Base-by-base conservation (phyloP, 1,139 yeast genomes). In the Blastobotrys persicus region DNA sequence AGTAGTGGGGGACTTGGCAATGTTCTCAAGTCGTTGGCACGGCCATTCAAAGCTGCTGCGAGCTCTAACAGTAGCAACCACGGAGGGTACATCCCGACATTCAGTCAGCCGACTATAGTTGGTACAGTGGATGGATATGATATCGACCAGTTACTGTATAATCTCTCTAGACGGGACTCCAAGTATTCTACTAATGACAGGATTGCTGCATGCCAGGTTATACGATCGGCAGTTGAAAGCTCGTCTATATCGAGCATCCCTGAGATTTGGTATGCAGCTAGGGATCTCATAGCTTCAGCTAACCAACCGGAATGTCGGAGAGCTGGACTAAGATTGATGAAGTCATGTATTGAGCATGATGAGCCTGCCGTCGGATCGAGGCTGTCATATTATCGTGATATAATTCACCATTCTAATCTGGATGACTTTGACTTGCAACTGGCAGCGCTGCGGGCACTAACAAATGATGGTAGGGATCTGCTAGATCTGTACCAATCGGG, bases 201-300 rank as follows among this genome's bases (percentile, higher is more conserved):
- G 50, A 74, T 77, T 12, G 70, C 71, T 1, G 81, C 87, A 0
- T 82, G 86, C 0, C 72, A 71, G 3, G 69, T 74, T 37, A 66
- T 86, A 41, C 69, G 78, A 3, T 76, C 75, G 3, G 73, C 80
- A 1, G 65, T 87, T 2, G 74, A 75, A 39, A 76, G 74, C 42
- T 76, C 75, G 47, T 72, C 83, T 6, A 75, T 82, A 2, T 74
- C 84, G 0, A 78, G 85, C 2, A 73, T 85, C 3, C 83, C 86
- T 0, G 91, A 85, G 57, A 75, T 87, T 2, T 88, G 96, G 96
- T 81, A 83, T 60, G 68, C 81, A 49, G 83, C 84, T 0, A 70
- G 80, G 55, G 81, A 78, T 50, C 69, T 85, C 66, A 74, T 85
- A 45, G 72, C 73, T 6, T 63, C 71, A 0, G 67, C 68, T 12